Evolutionary conservation across 2,329 filamentous ascomycete genomes (phyloP), one percentile per base, ranked within the genome.

Genomic region (Tolypocladium cylindrosporum): DNA sequence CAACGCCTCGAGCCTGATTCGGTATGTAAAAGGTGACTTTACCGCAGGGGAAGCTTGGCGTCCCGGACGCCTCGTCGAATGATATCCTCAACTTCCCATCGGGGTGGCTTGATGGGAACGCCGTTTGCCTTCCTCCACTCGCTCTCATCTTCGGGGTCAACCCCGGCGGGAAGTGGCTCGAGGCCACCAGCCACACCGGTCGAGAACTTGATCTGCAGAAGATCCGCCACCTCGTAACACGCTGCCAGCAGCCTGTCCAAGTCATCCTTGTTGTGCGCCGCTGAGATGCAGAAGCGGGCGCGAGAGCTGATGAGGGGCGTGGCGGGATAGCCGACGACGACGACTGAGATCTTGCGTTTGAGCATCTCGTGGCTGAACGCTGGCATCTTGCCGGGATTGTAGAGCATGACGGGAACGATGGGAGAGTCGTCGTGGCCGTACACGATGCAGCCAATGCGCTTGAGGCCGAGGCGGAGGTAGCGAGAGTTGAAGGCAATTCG

Each of bases 351-450:
- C 75, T 97, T 97, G 69, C 94, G 90, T 76, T 90, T 90, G 60
- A 97, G 84, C 94, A 99, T 97, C 74, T 97, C 94, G 71, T 96
- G 94, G 55, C 91, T 97, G 75, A 99, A 99, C 59, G 94, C 93
- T 5, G 93, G 90, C 81, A 99, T 97, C 78, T 99, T 99, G 67
- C 90, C 94, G n/a, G 94, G 94, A 75, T 97, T 91, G 80, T 97
- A 99, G 36, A 99, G 85, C 68, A 96, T 83, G 64, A 99, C 74
- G 57, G 94, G 94, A 65, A 99, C 91, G 66, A 99, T 97, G 58
- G 94, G 94, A 6, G 92, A 97, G 75, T 99, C 94, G 69, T 99
- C 94, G 72, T 97, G 92, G 61, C 94, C 94, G 70, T 95, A 97
- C 57, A 97, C 88, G 69, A 99, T 99, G 76, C 91, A 93, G 55